Evolutionary conservation across 2,329 filamentous ascomycete species (phyloP).

Genomic region (Sporothrix euskadiensis): DNA sequence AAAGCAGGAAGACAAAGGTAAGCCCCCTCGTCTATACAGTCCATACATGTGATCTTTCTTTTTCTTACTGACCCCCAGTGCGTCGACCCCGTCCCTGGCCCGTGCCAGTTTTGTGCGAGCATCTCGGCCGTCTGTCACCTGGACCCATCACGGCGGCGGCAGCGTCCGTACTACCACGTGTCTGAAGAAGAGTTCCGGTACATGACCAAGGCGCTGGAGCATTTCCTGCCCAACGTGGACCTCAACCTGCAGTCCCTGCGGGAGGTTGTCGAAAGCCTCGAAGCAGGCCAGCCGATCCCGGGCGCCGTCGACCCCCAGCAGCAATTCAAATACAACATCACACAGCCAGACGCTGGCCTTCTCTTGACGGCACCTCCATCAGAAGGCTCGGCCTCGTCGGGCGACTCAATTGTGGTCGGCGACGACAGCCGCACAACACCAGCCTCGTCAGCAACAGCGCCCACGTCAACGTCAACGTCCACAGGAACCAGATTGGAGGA

Average conservation of each 20-base stretch:
- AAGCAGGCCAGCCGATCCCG: not conserved
- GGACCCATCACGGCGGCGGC: conserved; percentile 37
- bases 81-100: conserved; percentile 35
- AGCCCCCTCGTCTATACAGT: not conserved
- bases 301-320: not conserved
- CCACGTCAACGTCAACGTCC: too few species aligned
- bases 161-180: conserved; percentile 38
- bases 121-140: conserved; percentile 36
- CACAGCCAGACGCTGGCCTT: not conserved
- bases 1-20: conserved; percentile 38
- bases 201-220: conserved; percentile 37
- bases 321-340: not conserved
- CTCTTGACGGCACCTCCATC: conserved; percentile 3
- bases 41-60: too few species aligned
- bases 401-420: conserved; percentile 27
- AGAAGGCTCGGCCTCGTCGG: conserved; percentile 10
- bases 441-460: not conserved
- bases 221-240: conserved; percentile 36
- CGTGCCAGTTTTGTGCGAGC: conserved; percentile 37
- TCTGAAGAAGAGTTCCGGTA: conserved; percentile 38
- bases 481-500: conserved; percentile 8
- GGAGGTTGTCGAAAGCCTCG: conserved; percentile 31
- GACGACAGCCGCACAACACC: conserved; percentile 24
- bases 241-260: conserved; percentile 35
- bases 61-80: conserved; percentile 22